Evolutionary conservation across 2,329 filamentous ascomycete species (phyloP).

Genomic region (Hypoxylon sp.): DNA sequence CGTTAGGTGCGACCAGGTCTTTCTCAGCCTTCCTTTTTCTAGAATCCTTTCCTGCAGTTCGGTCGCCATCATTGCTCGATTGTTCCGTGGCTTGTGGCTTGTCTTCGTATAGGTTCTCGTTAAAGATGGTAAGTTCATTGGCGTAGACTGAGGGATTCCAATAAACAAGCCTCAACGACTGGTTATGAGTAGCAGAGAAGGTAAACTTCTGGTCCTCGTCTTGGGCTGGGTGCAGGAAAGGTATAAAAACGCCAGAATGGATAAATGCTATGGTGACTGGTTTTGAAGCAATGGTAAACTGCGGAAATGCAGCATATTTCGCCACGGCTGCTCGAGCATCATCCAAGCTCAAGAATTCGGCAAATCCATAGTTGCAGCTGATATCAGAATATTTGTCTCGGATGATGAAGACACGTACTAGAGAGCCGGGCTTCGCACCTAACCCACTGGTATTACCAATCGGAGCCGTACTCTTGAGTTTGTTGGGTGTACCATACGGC

Average conservation of each 20-base stretch:
- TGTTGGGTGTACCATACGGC: slow-evolving; percentile 63
- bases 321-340: slow-evolving; percentile 82
- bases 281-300: slow-evolving; percentile 83
- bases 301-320: slow-evolving; percentile 79
- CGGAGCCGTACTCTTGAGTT: slow-evolving; percentile 72
- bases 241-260: slow-evolving; percentile 87
- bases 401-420: slow-evolving; percentile 83
- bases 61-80: slow-evolving; percentile 55
- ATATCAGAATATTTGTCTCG: slow-evolving; percentile 79
- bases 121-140: slow-evolving; percentile 73
- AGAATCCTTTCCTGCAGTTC: slow-evolving; percentile 52
- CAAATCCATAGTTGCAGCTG: slow-evolving; percentile 87
- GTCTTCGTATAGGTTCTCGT: slow-evolving; percentile 61
- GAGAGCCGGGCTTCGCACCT: slow-evolving; percentile 80
- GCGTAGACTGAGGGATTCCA: slow-evolving; percentile 83
- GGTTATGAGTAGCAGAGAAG: slow-evolving; percentile 79
- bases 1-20: slow-evolving; percentile 55
- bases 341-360: slow-evolving; percentile 82
- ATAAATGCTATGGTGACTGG: slow-evolving; percentile 81
- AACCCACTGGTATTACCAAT: slow-evolving; percentile 70
- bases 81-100: slow-evolving; percentile 59
- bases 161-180: slow-evolving; percentile 78
- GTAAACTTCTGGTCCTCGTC: slow-evolving; percentile 73
- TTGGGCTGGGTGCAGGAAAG: slow-evolving; percentile 72
- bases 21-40: slow-evolving; percentile 65